Evolutionary conservation across 768 basidiomycete species (phyloP).

Genomic region (Termitomyces sp.): DNA sequence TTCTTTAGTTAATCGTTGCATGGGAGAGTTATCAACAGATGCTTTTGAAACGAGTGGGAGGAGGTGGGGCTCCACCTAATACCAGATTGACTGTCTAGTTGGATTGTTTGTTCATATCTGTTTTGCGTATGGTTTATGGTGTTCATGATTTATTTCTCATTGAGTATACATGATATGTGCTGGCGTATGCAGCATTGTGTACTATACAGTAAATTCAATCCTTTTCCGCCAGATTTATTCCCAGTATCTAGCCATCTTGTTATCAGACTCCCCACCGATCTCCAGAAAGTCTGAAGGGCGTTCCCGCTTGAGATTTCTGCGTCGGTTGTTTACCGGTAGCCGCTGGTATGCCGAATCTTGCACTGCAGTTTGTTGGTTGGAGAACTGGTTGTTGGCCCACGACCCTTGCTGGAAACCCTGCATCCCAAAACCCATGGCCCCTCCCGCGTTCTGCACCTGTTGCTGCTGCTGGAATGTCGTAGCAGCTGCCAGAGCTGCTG

Average conservation of each 20-base stretch:
- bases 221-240: conserved; percentile 37
- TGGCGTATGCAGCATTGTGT: background rate
- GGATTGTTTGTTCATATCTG: background rate
- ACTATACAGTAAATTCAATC: background rate
- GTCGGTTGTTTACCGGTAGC: conserved; percentile 74
- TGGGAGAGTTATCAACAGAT: conserved; percentile 84
- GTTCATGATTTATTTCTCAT: conserved; percentile 7
- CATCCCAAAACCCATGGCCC: conserved; percentile 36
- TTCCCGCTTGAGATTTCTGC: conserved; percentile 74
- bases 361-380: conserved; percentile 59
- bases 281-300: conserved; percentile 83
- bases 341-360: conserved; percentile 88
- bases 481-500: conserved; percentile 57
- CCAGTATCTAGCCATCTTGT: conserved; percentile 72
- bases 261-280: conserved; percentile 56
- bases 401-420: conserved; percentile 28
- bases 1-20: conserved; percentile 55
- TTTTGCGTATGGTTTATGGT: background rate
- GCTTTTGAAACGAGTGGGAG: conserved; percentile 37
- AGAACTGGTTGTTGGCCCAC: conserved; percentile 46
- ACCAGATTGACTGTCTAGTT: conserved; percentile 8
- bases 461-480: conserved; percentile 52
- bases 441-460: conserved; percentile 32
- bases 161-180: background rate
- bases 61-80: conserved; percentile 13